Base-by-base conservation (phyloP, 805 yeast genomes). In the Wickerhamia fluorescens region DNA sequence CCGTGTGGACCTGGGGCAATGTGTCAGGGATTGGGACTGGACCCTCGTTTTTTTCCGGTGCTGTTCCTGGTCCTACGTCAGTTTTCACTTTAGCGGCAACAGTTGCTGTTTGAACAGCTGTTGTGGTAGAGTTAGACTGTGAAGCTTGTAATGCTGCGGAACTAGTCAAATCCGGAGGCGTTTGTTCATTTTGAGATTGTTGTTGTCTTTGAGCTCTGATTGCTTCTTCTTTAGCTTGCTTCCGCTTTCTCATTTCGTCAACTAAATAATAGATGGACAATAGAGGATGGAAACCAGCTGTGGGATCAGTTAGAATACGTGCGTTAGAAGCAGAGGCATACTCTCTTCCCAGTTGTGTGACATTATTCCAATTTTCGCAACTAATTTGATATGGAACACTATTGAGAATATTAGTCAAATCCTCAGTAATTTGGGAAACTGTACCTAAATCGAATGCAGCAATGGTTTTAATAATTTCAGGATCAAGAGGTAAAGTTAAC, bases 231-330 rank as follows among this genome's bases (percentile, higher is more conserved):
- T 79, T 77, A 5, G 77, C 74, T 40, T 58, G 61, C 56, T 78
- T 79, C 32, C 95, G 71, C 46, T 71, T 75, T 38, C 69, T 50
- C 80, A 85, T 83, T 57, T 92, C 98, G 30, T 75, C 78, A 11
- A 87, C 95, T 39, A 92, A 66, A 47, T 74, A 80, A 51, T 92
- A 92, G 21, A 89, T 79, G 5, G 95, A 85, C 8, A 89, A 59
- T 38, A 88, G 65, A 0, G 98, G 97, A 56, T 88, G 94, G 53
- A 72, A 88, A 2, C 88, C 89, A 30, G 71, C 66, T 1, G 95
- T 83, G 10, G 97, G 96, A 53, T 86, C 92, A 2, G 75, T 70
- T 12, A 67, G 45, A 11, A 52, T 49, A 29, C 53, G 55, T 18
- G 53, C 38, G 29, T 51, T 54, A 3, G 57, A 47, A 13, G 62